Evolutionary conservation across 257 asterid species (phyloP).

Genomic region (Salvia splendens): DNA sequence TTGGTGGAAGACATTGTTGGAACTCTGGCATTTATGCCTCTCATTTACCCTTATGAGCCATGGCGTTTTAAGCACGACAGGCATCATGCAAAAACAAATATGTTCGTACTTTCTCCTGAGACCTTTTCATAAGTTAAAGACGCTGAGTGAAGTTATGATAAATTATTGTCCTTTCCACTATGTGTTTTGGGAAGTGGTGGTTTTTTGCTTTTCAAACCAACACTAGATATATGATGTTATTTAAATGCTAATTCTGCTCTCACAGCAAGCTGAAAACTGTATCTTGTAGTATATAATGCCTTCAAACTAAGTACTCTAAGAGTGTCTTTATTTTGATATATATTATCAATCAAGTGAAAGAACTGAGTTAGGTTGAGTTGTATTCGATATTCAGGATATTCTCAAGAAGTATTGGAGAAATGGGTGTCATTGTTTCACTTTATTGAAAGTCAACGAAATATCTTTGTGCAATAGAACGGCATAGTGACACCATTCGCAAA

Average conservation of each 20-base stretch:
- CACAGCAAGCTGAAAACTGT: background rate
- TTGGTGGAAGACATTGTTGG: slow-evolving; percentile 93
- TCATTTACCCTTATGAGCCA: slow-evolving; percentile 93
- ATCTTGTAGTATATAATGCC: background rate
- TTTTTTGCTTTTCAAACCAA: background rate
- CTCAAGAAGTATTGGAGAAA: slow-evolving; percentile 14
- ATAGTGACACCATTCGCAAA: background rate
- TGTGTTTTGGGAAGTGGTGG: background rate
- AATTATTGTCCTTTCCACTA: background rate
- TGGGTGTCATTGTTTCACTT: background rate
- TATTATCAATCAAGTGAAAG: background rate
- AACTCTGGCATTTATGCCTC: slow-evolving; percentile 90
- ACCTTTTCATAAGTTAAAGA: slow-evolving; percentile 1
- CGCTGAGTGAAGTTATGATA: slow-evolving; percentile 1
- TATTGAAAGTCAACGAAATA: background rate
- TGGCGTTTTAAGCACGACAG: slow-evolving; percentile 97
- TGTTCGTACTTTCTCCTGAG: slow-evolving; percentile 56
- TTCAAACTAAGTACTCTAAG: background rate
- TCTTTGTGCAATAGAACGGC: background rate
- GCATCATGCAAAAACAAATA: slow-evolving; percentile 97
- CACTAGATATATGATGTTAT: background rate
- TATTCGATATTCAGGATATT: background rate
- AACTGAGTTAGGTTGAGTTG: background rate
- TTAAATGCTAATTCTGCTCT: slow-evolving; percentile 25
- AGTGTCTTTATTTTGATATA: background rate